Evolutionary conservation across 2,329 filamentous ascomycete species (phyloP).

Genomic region (Hypoxylon sp.): DNA sequence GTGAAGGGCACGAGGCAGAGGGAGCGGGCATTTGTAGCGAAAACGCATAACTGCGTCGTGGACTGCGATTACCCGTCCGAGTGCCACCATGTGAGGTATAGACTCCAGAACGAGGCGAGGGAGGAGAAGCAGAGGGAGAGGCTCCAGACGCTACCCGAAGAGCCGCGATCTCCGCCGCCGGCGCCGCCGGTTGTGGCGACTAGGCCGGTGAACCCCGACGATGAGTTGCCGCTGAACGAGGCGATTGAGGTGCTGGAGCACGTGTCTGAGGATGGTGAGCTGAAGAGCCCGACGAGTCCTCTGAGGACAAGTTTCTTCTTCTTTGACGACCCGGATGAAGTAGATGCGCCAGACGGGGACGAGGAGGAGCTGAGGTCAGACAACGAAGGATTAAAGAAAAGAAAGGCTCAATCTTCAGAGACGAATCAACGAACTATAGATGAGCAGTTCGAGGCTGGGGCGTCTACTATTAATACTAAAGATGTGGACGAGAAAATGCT

Average conservation of each 20-base stretch:
- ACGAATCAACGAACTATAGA: conserved; percentile 1
- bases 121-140: conserved; percentile 37
- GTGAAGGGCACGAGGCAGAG: conserved; percentile 26
- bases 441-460: not conserved
- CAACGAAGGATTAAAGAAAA: conserved; percentile 4
- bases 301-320: conserved; percentile 38
- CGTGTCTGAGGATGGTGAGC: conserved; percentile 8
- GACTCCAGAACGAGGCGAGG: conserved; percentile 57
- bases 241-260: conserved; percentile 21
- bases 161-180: conserved; percentile 13
- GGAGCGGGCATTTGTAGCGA: conserved; percentile 40
- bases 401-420: conserved; percentile 7
- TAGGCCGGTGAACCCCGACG: conserved; percentile 24
- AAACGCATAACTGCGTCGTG: conserved; percentile 42
- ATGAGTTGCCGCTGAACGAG: conserved; percentile 38
- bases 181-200: conserved; percentile 22
- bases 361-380: conserved; percentile 25
- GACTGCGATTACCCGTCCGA: conserved; percentile 58
- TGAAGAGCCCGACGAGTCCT: conserved; percentile 29
- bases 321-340: conserved; percentile 34
- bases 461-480: not conserved
- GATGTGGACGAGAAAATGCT: conserved; percentile 19
- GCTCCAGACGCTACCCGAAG: conserved; percentile 47
- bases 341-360: not conserved
- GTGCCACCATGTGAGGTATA: conserved; percentile 56